Evolutionary conservation across 148 eudicot genomes (phyloP).

Genomic region (Camellia granthamiana): DNA sequence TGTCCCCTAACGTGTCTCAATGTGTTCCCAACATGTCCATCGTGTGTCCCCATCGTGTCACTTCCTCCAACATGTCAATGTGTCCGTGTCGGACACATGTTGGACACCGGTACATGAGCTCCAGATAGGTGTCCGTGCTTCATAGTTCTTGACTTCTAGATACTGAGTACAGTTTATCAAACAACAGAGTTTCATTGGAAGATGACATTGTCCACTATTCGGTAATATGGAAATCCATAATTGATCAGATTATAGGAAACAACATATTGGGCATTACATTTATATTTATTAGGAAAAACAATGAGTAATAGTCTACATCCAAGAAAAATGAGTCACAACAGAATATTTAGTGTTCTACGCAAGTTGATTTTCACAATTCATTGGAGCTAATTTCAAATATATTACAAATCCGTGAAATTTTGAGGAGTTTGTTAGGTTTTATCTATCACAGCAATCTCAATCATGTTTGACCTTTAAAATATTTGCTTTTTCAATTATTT

Average conservation of each 20-base stretch:
- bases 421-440: not conserved
- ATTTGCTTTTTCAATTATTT: not conserved
- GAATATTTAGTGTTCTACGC: not conserved
- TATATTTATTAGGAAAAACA: not conserved
- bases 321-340: not conserved
- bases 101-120: too few species aligned
- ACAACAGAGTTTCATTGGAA: not conserved
- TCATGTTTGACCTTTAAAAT: not conserved
- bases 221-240: not conserved
- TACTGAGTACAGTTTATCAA: too few species aligned
- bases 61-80: too few species aligned
- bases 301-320: not conserved
- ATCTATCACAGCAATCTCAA: not conserved
- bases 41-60: too few species aligned
- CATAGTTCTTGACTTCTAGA: too few species aligned
- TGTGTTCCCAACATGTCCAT: too few species aligned
- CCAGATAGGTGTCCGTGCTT: too few species aligned
- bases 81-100: too few species aligned
- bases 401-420: not conserved
- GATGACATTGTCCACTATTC: not conserved
- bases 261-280: not conserved
- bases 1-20: too few species aligned
- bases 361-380: not conserved
- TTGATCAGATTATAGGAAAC: not conserved
- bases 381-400: not conserved